phyloP scores from a whole-genome alignment of 768 basidiomycete species.

The Sistotremastrum suecicum region DNA sequence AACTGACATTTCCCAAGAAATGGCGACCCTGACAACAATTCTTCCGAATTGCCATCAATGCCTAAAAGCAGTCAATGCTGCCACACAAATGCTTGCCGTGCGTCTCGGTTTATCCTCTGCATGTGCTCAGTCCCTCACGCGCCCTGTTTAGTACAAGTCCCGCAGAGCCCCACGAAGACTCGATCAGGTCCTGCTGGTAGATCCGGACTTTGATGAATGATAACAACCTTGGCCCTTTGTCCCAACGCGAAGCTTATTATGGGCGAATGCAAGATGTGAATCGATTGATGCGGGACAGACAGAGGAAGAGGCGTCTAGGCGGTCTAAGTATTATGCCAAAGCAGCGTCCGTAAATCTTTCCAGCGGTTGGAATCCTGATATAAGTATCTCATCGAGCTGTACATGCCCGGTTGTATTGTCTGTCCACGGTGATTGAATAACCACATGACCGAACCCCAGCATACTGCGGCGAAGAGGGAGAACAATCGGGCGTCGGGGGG shows the following conservation, averaged over 20 bases:
- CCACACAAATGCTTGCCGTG: constrained; percentile 57
- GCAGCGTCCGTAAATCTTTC: constrained; percentile 64
- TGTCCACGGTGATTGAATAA: constrained; percentile 78
- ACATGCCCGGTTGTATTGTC: constrained; percentile 94
- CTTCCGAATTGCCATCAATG: constrained; percentile 38
- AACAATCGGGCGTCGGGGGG: constrained; percentile 82
- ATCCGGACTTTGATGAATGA: not conserved
- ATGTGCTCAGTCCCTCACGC: constrained; percentile 6
- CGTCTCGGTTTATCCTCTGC: constrained; percentile 10
- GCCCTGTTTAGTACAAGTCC: constrained; percentile 44
- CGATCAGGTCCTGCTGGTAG: constrained; percentile 23
- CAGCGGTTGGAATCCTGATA: constrained; percentile 89
- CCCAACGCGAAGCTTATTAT: not conserved
- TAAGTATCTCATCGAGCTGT: constrained; percentile 89
- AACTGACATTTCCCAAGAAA: constrained; percentile 55
- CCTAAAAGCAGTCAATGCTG: constrained; percentile 45
- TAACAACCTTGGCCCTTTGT: not conserved
- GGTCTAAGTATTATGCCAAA: constrained; percentile 67
- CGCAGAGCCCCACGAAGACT: constrained; percentile 36
- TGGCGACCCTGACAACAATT: constrained; percentile 36
- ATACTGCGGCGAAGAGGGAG: constrained; percentile 70
- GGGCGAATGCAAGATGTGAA: no score
- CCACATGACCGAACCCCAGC: constrained; percentile 97
- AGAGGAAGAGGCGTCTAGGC: no score
- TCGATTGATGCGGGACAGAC: no score